phyloP scores from a whole-genome alignment of 1,139 yeast genomes.

The Lodderomyces margitis region DNA sequence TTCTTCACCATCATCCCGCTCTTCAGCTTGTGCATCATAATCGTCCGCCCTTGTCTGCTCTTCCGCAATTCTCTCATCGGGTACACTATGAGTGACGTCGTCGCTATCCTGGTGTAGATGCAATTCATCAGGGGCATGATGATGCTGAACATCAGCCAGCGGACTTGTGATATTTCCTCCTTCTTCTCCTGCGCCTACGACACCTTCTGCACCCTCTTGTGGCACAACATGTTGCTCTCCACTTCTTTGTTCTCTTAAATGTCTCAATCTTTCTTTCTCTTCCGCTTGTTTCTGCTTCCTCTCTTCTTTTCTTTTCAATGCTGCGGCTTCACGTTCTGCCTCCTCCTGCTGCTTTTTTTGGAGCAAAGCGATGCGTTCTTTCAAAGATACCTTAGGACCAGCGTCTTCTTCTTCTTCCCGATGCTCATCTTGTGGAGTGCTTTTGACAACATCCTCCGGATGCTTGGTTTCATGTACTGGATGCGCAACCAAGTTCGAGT shows the following conservation, averaged over 20 bases:
- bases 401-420: constrained; percentile 35
- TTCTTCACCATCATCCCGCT: constrained; percentile 15
- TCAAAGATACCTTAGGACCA: constrained; percentile 74
- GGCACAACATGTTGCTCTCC: constrained; percentile 10
- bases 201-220: not conserved
- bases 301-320: constrained; percentile 55
- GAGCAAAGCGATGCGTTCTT: constrained; percentile 67
- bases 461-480: constrained; percentile 26
- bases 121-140: not conserved
- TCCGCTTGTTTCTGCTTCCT: constrained; percentile 43
- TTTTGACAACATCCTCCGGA: constrained; percentile 24
- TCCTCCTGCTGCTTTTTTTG: constrained; percentile 83
- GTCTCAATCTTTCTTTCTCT: constrained; percentile 15
- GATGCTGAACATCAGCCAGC: not conserved
- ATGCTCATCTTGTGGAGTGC: constrained; percentile 15
- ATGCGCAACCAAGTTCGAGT: constrained; percentile 32
- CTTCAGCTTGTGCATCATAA: constrained; percentile 11
- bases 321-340: constrained; percentile 70
- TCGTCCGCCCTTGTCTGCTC: not conserved
- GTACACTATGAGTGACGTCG: not conserved
- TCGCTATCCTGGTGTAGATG: not conserved
- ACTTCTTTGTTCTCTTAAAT: constrained; percentile 14
- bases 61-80: constrained; percentile 1
- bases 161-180: not conserved
- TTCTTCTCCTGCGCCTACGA: not conserved